Base-by-base conservation (phyloP, 306 rosid species). In the Purshia tridentata region DNA sequence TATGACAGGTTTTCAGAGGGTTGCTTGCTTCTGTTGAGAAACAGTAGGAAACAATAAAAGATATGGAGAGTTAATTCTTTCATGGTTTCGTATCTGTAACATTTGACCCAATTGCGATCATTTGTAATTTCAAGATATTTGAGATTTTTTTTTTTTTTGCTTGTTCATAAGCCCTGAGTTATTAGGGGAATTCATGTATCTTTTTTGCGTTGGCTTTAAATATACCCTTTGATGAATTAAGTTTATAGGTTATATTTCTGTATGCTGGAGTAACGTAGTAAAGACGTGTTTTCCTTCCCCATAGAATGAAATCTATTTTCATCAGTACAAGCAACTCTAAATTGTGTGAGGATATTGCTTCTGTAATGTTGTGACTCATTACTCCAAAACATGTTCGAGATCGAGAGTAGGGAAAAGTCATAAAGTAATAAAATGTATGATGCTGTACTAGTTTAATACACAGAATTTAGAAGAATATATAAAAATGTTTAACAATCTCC, bases 1-100 rank as follows among this genome's bases (percentile, higher is more conserved):
- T 18, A n/a, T n/a, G 67, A 35, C 75, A 79, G 83, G 78, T 67
- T 73, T 73, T n/a, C 75, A 41, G 23, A 45, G 78, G 54, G 77
- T 44, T 50, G 75, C 70, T 23, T 20, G 42, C 49, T 40, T 52
- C 49, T 37, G 53, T 6, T n/a, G 73, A 69, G 35, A 66, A 51
- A 66, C 23, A 46, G 63, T 76, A 57, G 69, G 48, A 73, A 73
- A 70, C 49, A 70, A 79, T 73, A 73, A 79, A 79, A 73, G 74
- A 79, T 39, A 58, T 60, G 66, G 66, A 73, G 78, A 68, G 46
- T 42, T n/a, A 53, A 50, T 73, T 69, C 77, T 73, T 79, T 60
- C 49, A 4, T 50, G 39, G n/a, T 56, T 77, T 67, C 75, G 11
- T 61, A 67, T 67, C 45, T 50, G 70, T 52, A 50, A 46, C 70